A percentile compares a stretch with the other conserved stretches of the same genome.
Evolutionary conservation across 345 rosid genomes (phyloP).

Genomic region (Lepidium sativum): DNA sequence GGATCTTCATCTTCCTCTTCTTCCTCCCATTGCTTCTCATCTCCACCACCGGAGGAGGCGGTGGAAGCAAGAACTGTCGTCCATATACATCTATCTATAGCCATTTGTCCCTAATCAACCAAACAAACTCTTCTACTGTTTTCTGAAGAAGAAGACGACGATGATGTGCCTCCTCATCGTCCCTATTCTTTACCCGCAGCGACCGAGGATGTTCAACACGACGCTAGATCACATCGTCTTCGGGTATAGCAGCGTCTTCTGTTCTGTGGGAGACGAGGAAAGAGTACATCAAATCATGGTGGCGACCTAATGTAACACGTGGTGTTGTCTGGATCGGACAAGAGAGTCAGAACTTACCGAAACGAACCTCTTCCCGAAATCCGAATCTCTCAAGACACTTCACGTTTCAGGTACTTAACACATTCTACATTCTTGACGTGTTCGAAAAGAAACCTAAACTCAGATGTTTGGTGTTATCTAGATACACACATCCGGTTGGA

Average conservation of each 20-base stretch:
- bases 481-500: constrained; percentile 60
- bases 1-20: constrained; percentile 41
- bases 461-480: background rate
- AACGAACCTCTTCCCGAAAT: constrained; percentile 55
- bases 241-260: constrained; percentile 72
- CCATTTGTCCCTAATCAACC: constrained; percentile 21
- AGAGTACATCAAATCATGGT: constrained; percentile 76
- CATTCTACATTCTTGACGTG: background rate
- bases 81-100: constrained; percentile 3
- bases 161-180: background rate
- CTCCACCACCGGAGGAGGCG: constrained; percentile 33
- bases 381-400: constrained; percentile 53
- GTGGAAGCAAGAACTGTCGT: constrained; percentile 21
- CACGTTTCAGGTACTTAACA: constrained; percentile 43
- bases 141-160: constrained; percentile 1
- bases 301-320: constrained; percentile 60
- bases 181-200: constrained; percentile 1
- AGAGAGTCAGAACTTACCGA: constrained; percentile 26
- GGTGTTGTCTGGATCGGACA: constrained; percentile 82
- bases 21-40: constrained; percentile 45
- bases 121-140: constrained; percentile 22
- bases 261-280: constrained; percentile 64
- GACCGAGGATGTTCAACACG: constrained; percentile 31
- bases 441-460: background rate
- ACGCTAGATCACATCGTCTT: constrained; percentile 58